Conservation (phyloP, 768 basidiomycete genomes). For the Leccinellum albellum region DNA sequence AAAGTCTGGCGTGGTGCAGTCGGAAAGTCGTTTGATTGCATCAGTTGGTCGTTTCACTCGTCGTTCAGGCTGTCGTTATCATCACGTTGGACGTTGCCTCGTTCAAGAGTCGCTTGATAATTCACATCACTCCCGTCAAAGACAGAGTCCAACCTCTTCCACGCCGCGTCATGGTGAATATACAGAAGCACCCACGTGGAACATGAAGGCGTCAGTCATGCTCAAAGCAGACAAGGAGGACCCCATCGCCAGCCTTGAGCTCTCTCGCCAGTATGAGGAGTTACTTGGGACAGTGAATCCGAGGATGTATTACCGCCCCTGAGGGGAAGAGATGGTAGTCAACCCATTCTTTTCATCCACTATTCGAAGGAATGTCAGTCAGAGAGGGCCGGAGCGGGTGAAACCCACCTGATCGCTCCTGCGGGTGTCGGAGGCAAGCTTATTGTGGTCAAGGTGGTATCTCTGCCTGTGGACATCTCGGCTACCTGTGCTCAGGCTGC, state of each 20-base stretch:
- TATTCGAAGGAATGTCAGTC: too few species aligned
- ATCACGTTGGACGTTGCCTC: background rate
- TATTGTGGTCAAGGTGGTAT: too few species aligned
- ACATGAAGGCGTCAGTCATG: background rate
- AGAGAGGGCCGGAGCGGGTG: too few species aligned
- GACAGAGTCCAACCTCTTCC: background rate
- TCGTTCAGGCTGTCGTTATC: background rate
- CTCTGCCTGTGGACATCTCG: background rate
- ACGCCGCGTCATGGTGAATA: background rate
- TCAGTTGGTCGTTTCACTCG: background rate
- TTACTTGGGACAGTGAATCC: background rate
- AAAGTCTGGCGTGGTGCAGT: background rate
- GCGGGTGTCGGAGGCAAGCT: slow-evolving; percentile 17
- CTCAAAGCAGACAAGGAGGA: slow-evolving; percentile 1
- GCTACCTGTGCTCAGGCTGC: background rate
- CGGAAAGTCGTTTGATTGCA: background rate
- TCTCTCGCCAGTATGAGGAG: slow-evolving; percentile 1
- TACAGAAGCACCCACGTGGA: slow-evolving; percentile 3
- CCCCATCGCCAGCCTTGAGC: slow-evolving; percentile 4
- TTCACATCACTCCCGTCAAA: slow-evolving; percentile 13
- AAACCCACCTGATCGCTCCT: too few species aligned
- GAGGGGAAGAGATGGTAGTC: too few species aligned
- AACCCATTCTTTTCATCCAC: too few species aligned
- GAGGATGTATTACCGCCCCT: too few species aligned
- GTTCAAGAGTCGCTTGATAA: background rate